These are phyloP conservation scores for Schoenoplectus triqueter DNA, from an alignment of 202 grass and related monocot species.

Conservation along the genomic window DNA sequence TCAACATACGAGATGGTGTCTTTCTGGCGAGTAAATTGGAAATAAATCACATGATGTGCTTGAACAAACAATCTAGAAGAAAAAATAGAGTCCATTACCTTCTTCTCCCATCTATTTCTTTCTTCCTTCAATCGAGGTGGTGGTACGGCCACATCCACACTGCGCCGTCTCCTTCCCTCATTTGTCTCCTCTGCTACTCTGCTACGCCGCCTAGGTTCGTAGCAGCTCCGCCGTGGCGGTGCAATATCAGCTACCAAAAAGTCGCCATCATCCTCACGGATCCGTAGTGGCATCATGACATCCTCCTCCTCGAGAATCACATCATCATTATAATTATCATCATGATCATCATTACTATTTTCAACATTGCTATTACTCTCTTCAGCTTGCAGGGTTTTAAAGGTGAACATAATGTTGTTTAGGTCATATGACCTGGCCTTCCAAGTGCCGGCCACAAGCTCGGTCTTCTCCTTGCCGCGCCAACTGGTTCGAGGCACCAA, in stretches of 20 bases:
- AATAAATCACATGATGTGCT: background rate
- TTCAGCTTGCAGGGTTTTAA: constrained; percentile 79
- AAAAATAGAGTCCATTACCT: constrained; percentile 29
- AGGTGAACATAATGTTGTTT: constrained; percentile 94
- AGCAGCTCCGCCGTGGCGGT: constrained; percentile 77
- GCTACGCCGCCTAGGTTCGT: constrained; percentile 63
- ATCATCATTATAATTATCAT: constrained; percentile 43
- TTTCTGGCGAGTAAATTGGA: background rate
- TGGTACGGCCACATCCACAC: constrained; percentile 67
- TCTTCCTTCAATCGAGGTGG: constrained; percentile 37
- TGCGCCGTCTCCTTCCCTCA: constrained; percentile 64
- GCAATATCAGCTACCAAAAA: constrained; percentile 91
- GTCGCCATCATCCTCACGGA: constrained; percentile 86
- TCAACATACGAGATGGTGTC: background rate
- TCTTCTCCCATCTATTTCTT: constrained; percentile 35
- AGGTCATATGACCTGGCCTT: constrained; percentile 85
- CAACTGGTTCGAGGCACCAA: constrained; percentile 82
- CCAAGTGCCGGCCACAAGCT: constrained; percentile 80
- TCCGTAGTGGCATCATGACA: constrained; percentile 71
- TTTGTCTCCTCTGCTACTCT: constrained; percentile 51
- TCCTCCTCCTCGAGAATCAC: constrained; percentile 53
- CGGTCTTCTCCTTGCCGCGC: constrained; percentile 91
- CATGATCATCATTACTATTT: constrained; percentile 47
- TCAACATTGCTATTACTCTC: constrained; percentile 47
- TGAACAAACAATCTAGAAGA: background rate